These are phyloP conservation scores for Zygosaccharomyces siamensis DNA, from an alignment of 805 yeast species.

Conservation along the genomic window DNA sequence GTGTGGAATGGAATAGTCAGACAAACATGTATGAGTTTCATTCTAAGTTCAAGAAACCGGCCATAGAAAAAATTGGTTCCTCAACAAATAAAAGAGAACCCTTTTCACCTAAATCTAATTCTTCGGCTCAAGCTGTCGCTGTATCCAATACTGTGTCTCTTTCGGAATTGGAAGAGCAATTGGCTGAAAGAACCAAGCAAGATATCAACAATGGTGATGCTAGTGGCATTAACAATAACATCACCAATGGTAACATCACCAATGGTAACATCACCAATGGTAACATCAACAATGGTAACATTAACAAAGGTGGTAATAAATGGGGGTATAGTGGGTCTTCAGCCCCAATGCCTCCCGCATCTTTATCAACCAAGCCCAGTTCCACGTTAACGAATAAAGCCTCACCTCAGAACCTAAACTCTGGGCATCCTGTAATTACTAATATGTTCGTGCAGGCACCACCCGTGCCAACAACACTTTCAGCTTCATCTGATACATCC, in stretches of 20 bases:
- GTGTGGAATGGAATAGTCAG: slow-evolving; percentile 17
- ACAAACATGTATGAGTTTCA: slow-evolving; percentile 5
- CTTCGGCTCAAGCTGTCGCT: background rate
- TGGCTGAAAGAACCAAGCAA: slow-evolving; percentile 3
- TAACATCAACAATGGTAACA: background rate
- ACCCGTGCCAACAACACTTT: background rate
- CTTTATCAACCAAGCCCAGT: slow-evolving; percentile 27
- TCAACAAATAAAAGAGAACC: background rate
- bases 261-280: no score
- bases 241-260: background rate
- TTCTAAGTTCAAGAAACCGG: background rate
- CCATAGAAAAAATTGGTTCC: background rate
- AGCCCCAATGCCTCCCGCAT: slow-evolving; percentile 30
- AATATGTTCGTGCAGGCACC: background rate
- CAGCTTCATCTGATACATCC: background rate
- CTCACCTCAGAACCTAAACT: background rate
- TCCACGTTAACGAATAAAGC: slow-evolving; percentile 9
- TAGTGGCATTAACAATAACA: background rate
- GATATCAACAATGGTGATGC: background rate
- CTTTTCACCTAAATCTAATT: background rate
- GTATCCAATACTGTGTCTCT: slow-evolving; percentile 9
- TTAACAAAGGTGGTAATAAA: background rate
- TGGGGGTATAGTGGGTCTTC: slow-evolving; percentile 35
- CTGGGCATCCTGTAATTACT: background rate
- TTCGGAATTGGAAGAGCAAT: slow-evolving; percentile 16